These are phyloP conservation scores for Arxiozyma slooffiae DNA, from an alignment of 1,139 yeast genomes.

Conservation along the genomic window DNA sequence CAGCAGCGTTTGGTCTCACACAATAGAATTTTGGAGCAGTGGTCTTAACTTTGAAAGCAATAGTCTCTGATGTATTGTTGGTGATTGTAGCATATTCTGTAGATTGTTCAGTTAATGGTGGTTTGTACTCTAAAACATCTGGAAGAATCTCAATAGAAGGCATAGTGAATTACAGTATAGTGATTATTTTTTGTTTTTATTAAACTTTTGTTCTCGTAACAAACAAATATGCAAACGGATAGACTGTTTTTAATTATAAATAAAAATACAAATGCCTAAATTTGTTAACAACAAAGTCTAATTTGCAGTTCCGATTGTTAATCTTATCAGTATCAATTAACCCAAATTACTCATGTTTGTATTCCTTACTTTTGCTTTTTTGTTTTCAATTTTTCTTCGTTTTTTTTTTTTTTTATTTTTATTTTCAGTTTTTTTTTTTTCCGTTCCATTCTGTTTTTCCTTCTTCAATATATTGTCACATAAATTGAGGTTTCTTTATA, in stretches of 20 bases:
- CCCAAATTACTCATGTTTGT: not conserved
- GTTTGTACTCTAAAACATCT: constrained; percentile 49
- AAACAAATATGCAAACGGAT: not conserved
- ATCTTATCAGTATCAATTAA: not conserved
- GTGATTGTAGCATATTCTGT: constrained; percentile 60
- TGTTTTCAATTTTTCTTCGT: not conserved
- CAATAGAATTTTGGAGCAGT: constrained; percentile 95
- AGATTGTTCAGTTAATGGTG: constrained; percentile 62
- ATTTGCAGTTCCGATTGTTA: too few relatives aligned
- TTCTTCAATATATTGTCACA: not conserved
- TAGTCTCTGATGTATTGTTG: constrained; percentile 49
- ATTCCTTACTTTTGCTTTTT: too few relatives aligned
- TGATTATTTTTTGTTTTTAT: not conserved
- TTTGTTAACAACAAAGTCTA: not conserved
- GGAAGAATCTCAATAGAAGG: constrained; percentile 31
- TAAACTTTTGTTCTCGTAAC: not conserved
- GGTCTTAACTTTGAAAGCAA: constrained; percentile 94
- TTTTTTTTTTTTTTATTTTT: too few relatives aligned
- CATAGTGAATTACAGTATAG: constrained; percentile 9
- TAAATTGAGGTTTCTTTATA: not conserved
- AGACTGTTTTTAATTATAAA: too few relatives aligned
- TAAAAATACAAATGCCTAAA: too few relatives aligned
- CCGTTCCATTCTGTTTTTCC: not conserved
- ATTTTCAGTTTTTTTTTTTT: too few relatives aligned
- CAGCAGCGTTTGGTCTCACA: constrained; percentile 89